Percentiles rank a stretch among this genome's conserved stretches.
Evolutionary conservation across 164 flowering plant species (phyloP).

Genomic region (Pachysandra terminalis): DNA sequence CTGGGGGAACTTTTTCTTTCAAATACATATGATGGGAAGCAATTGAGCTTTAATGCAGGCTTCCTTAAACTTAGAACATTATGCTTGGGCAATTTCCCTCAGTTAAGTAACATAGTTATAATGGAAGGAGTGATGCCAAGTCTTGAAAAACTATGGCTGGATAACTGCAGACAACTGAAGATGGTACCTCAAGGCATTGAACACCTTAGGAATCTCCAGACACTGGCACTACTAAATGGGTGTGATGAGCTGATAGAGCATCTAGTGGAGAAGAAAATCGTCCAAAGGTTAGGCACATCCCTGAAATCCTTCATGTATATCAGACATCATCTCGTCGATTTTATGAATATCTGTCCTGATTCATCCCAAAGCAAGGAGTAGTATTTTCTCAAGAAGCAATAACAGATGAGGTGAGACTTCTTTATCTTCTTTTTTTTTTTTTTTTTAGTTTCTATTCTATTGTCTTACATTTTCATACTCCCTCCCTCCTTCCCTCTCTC

Average conservation of each 20-base stretch:
- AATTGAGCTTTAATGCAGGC: not conserved
- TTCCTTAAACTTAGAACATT: not conserved
- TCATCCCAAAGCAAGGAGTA: too few species aligned
- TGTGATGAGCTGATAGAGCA: not conserved
- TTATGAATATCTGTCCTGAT: too few species aligned
- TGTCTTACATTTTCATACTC: too few species aligned
- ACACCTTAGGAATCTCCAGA: slow-evolving; percentile 6
- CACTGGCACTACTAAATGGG: not conserved
- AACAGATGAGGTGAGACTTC: too few species aligned
- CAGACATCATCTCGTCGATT: too few species aligned
- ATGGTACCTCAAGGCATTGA: slow-evolving; percentile 14
- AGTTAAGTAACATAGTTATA: not conserved
- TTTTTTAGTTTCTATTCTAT: too few species aligned
- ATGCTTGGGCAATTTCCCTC: not conserved
- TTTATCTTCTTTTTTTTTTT: too few species aligned
- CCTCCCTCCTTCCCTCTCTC: too few species aligned
- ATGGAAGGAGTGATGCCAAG: slow-evolving; percentile 1
- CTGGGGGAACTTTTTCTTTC: slow-evolving; percentile 9
- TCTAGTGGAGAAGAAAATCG: not conserved
- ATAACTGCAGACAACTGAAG: not conserved
- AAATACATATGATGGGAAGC: slow-evolving; percentile 2
- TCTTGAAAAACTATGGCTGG: not conserved
- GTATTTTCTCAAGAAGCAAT: too few species aligned
- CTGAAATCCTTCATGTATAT: not conserved
- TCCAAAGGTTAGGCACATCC: slow-evolving; percentile 1